phyloP scores from a whole-genome alignment of 179 eudicot genomes.

The Heliamphora pulchella region DNA sequence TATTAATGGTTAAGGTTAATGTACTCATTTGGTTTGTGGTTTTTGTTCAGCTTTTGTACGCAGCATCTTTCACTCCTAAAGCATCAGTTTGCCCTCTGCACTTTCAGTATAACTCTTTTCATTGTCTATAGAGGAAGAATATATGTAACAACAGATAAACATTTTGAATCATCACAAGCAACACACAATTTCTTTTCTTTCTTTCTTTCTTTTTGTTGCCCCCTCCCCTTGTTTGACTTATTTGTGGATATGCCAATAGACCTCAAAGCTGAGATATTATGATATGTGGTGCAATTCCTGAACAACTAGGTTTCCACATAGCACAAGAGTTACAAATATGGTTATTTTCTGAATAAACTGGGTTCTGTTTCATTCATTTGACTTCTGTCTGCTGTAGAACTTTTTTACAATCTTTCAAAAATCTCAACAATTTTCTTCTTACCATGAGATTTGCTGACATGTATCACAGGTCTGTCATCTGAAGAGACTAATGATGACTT shows the following conservation, averaged over 20 bases:
- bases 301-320: neutral
- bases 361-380: neutral
- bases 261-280: neutral
- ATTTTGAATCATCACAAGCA: neutral
- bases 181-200: neutral
- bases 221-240: neutral
- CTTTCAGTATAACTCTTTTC: neutral
- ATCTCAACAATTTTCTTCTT: neutral
- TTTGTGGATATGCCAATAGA: neutral
- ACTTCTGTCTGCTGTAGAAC: neutral
- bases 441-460: neutral
- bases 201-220: neutral
- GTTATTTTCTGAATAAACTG: neutral
- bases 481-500: conserved; percentile 22
- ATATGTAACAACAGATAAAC: neutral
- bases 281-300: neutral
- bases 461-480: conserved; percentile 30
- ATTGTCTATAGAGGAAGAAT: neutral
- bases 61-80: neutral
- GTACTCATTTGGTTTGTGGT: neutral
- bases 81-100: neutral
- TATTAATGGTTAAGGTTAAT: too few relatives aligned
- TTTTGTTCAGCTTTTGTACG: neutral
- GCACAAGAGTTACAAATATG: too few relatives aligned
- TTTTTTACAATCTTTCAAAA: neutral